Evolutionary conservation across 768 basidiomycete species (phyloP).

Genomic region (Lepiota venenata): DNA sequence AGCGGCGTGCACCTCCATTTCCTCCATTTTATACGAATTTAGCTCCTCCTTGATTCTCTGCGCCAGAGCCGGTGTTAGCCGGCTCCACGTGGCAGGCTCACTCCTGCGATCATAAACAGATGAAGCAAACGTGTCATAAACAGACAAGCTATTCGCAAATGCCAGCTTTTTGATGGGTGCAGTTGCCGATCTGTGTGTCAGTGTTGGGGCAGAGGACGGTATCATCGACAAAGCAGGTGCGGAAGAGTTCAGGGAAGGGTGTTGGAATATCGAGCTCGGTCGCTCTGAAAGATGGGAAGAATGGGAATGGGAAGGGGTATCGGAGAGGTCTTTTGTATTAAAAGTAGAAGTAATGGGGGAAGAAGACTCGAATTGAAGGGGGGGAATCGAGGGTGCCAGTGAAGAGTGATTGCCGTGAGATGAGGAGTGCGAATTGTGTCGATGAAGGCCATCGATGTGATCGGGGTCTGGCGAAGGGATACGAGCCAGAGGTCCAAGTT

Average conservation of each 20-base stretch:
- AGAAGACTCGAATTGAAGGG: constrained; percentile 52
- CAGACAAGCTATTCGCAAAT: constrained; percentile 89
- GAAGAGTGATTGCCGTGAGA: constrained; percentile 25
- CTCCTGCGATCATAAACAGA: constrained; percentile 91
- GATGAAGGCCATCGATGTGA: constrained; percentile 83
- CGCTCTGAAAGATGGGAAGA: constrained; percentile 43
- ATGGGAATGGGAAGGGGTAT: constrained; percentile 27
- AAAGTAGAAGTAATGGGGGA: constrained; percentile 25
- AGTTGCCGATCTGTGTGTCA: constrained; percentile 73
- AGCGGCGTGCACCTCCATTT: constrained; percentile 97
- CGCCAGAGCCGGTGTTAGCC: constrained; percentile 90
- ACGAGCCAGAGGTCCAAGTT: constrained; percentile 74
- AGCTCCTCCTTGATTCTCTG: constrained; percentile 98
- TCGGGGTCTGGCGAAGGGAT: constrained; percentile 84
- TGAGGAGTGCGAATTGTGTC: constrained; percentile 57
- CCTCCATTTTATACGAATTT: constrained; percentile 99
- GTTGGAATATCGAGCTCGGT: constrained; percentile 60
- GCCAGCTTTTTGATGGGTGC: constrained; percentile 68
- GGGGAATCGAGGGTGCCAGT: constrained; percentile 50
- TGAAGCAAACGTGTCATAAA: constrained; percentile 95
- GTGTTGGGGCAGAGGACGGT: constrained; percentile 41
- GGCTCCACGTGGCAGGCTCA: constrained; percentile 96
- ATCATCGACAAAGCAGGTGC: constrained; percentile 80
- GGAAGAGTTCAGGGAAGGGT: constrained; percentile 84
- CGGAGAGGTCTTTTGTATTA: constrained; percentile 20